phyloP scores from a whole-genome alignment of 805 yeast genomes.

The Candida argentea region DNA sequence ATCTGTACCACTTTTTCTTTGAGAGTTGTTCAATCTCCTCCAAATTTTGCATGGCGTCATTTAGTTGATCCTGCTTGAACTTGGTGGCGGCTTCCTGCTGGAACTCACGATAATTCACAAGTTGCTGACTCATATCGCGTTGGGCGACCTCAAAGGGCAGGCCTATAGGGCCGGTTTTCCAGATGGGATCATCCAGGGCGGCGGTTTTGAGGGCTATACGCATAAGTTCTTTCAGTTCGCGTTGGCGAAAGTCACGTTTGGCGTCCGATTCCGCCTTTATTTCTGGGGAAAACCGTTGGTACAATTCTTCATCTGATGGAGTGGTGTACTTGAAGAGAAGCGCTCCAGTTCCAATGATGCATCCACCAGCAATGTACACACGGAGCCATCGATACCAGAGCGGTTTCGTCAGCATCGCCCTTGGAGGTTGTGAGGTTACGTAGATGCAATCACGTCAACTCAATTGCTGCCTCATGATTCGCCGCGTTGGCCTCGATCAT shows the following conservation, averaged over 20 bases:
- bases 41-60: slow-evolving; percentile 20
- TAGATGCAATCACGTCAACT: too few relatives aligned
- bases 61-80: slow-evolving; percentile 24
- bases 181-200: slow-evolving; percentile 64
- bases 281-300: slow-evolving; percentile 73
- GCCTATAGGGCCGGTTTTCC: slow-evolving; percentile 66
- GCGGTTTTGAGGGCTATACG: slow-evolving; percentile 55
- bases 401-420: slow-evolving; percentile 18
- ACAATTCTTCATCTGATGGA: slow-evolving; percentile 77
- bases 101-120: slow-evolving; percentile 35
- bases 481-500: too few relatives aligned
- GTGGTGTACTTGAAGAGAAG: slow-evolving; percentile 61
- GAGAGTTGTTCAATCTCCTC: slow-evolving; percentile 16
- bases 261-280: slow-evolving; percentile 63
- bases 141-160: slow-evolving; percentile 57
- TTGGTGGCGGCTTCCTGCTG: slow-evolving; percentile 38
- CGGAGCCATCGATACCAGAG: slow-evolving; percentile 52
- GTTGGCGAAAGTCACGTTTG: slow-evolving; percentile 48
- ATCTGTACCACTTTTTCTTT: slow-evolving; percentile 1
- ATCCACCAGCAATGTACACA: slow-evolving; percentile 50
- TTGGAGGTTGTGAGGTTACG: too few relatives aligned
- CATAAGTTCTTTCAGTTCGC: slow-evolving; percentile 63
- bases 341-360: slow-evolving; percentile 65
- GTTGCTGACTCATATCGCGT: slow-evolving; percentile 22
- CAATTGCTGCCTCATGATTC: too few relatives aligned